Percentiles rank a stretch among this genome's conserved stretches.
Evolutionary conservation across 2,329 filamentous ascomycete genomes (phyloP).

Genomic region (Calonectria pseudoreteaudii): DNA sequence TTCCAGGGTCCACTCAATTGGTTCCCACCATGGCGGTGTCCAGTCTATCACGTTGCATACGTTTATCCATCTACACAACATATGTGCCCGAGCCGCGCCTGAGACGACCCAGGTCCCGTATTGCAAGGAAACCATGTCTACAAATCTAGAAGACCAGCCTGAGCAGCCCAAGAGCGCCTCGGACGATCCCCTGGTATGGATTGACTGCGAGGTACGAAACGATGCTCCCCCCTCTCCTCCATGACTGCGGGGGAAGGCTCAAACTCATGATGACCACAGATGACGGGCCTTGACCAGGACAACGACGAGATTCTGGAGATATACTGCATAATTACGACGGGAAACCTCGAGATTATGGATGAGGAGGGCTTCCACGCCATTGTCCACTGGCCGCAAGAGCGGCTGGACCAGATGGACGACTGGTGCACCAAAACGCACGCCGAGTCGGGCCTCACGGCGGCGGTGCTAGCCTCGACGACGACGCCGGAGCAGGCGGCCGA

Average conservation of each 20-base stretch:
- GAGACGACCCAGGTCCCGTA: background rate
- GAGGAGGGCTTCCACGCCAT: conserved; percentile 82
- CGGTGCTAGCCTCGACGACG: conserved; percentile 78
- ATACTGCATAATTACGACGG: conserved; percentile 90
- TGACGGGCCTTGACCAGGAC: conserved; percentile 81
- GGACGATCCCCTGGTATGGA: conserved; percentile 82
- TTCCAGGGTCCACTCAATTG: background rate
- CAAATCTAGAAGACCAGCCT: conserved; percentile 24
- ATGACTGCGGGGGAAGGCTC: background rate
- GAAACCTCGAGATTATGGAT: conserved; percentile 81
- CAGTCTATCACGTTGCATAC: background rate
- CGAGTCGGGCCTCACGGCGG: conserved; percentile 82
- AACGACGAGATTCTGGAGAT: conserved; percentile 90
- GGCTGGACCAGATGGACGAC: conserved; percentile 83
- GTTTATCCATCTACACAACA: conserved; percentile 7
- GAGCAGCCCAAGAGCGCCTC: conserved; percentile 42
- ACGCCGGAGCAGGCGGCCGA: conserved; percentile 79
- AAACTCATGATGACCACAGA: conserved; percentile 63
- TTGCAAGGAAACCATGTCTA: conserved; percentile 27
- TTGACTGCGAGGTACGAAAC: conserved; percentile 72
- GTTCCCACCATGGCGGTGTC: background rate
- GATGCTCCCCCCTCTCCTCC: background rate
- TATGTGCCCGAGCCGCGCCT: background rate
- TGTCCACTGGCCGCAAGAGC: conserved; percentile 77
- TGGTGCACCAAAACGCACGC: conserved; percentile 90